Percentiles rank a stretch among this genome's conserved stretches.
Evolutionary conservation across 768 basidiomycete species (phyloP).

Genomic region (Sutorius australiensis): DNA sequence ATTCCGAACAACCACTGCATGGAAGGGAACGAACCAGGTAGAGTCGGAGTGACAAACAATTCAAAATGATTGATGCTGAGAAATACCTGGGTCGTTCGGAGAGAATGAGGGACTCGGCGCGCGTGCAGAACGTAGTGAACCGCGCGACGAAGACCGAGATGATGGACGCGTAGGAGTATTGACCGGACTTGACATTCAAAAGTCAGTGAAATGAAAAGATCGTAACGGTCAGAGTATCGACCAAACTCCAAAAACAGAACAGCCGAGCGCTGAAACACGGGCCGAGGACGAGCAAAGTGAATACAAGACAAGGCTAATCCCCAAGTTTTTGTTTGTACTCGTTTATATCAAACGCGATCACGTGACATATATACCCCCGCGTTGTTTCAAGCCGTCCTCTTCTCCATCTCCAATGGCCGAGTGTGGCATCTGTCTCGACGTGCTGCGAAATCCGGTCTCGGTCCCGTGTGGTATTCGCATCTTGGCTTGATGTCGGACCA

Average conservation of each 20-base stretch:
- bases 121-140: conserved; percentile 44
- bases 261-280: conserved; percentile 3
- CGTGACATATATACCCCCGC: conserved; percentile 10
- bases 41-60: conserved; percentile 18
- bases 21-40: conserved; percentile 26
- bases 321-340: conserved; percentile 19
- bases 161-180: conserved; percentile 32
- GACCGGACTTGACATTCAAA: conserved; percentile 35
- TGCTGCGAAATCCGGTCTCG: conserved; percentile 50
- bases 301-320: not conserved
- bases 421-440: conserved; percentile 61
- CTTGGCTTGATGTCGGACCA: not conserved
- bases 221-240: conserved; percentile 22
- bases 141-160: conserved; percentile 49
- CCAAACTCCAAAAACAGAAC: conserved; percentile 11
- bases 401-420: conserved; percentile 37
- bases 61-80: conserved; percentile 20
- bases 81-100: conserved; percentile 65
- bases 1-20: conserved; percentile 66
- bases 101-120: conserved; percentile 54
- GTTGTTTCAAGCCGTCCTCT: not conserved
- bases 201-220: conserved; percentile 21
- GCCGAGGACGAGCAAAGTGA: not conserved
- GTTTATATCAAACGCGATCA: conserved; percentile 27
- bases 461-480: conserved; percentile 54